phyloP scores from a whole-genome alignment of 1,139 yeast genomes.

The Yamadazyma triangularis region DNA sequence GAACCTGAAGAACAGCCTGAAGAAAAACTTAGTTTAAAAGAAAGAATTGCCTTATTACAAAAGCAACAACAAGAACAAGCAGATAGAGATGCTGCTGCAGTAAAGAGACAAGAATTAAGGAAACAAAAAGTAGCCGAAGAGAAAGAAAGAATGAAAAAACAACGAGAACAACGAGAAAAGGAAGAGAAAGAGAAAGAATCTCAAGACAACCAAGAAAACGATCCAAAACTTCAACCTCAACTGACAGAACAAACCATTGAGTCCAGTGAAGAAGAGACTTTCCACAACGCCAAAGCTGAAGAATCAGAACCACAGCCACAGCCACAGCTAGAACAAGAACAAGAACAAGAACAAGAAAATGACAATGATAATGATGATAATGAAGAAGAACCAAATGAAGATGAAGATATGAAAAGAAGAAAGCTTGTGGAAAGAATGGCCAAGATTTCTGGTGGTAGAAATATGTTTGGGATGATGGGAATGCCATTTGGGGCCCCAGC shows the following conservation, averaged over 20 bases:
- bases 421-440: slow-evolving; percentile 96
- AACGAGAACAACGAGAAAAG: slow-evolving; percentile 8
- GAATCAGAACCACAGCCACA: background rate
- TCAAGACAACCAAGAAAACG: slow-evolving; percentile 6
- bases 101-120: slow-evolving; percentile 54
- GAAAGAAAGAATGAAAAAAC: slow-evolving; percentile 17
- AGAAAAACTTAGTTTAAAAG: slow-evolving; percentile 69
- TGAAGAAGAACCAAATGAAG: slow-evolving; percentile 39
- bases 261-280: slow-evolving; percentile 1
- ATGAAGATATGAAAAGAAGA: slow-evolving; percentile 75
- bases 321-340: background rate
- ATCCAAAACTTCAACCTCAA: slow-evolving; percentile 1
- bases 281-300: slow-evolving; percentile 1
- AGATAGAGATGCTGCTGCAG: slow-evolving; percentile 59
- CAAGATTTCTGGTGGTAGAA: slow-evolving; percentile 86
- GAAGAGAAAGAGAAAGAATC: slow-evolving; percentile 10
- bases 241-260: no score
- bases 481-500: slow-evolving; percentile 37
- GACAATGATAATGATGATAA: slow-evolving; percentile 7
- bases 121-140: slow-evolving; percentile 40
- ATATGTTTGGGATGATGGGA: slow-evolving; percentile 81
- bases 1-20: slow-evolving; percentile 34
- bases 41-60: slow-evolving; percentile 79
- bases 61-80: slow-evolving; percentile 80
- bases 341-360: slow-evolving; percentile 9